Evolutionary conservation across 2,329 filamentous ascomycete species (phyloP).

Genomic region (Helotiales sp.): DNA sequence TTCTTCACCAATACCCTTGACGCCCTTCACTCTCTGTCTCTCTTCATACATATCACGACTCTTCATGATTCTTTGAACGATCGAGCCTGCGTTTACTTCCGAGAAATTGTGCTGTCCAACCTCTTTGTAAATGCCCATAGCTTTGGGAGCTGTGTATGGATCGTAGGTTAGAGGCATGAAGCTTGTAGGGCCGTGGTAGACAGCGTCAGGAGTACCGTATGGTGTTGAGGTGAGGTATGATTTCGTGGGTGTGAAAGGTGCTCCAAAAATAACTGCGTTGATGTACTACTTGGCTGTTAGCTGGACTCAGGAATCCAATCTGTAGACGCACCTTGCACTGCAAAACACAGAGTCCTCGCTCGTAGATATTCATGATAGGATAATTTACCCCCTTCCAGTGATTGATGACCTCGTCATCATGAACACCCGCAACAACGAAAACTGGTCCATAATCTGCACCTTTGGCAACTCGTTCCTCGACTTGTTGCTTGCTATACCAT

Average conservation of each 20-base stretch:
- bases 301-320: neutral
- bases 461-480: constrained; percentile 58
- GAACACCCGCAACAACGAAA: constrained; percentile 90
- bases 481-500: constrained; percentile 71
- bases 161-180: constrained; percentile 70
- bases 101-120: constrained; percentile 77
- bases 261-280: constrained; percentile 83
- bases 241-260: constrained; percentile 82
- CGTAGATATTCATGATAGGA: constrained; percentile 99
- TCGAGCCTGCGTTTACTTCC: constrained; percentile 87
- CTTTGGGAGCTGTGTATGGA: constrained; percentile 78
- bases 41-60: constrained; percentile 88
- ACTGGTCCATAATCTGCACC: constrained; percentile 77
- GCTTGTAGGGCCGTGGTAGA: constrained; percentile 95
- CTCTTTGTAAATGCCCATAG: constrained; percentile 80
- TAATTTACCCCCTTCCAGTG: constrained; percentile 97
- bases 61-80: constrained; percentile 86
- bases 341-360: constrained; percentile 90
- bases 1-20: constrained; percentile 78
- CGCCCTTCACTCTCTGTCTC: constrained; percentile 83
- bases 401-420: constrained; percentile 95
- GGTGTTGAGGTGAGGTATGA: constrained; percentile 76
- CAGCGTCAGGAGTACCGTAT: constrained; percentile 70
- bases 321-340: constrained; percentile 75
- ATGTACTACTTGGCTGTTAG: constrained; percentile 62